phyloP scores from a whole-genome alignment of 1,139 yeast species.

The Scheffersomyces parashehatae region DNA sequence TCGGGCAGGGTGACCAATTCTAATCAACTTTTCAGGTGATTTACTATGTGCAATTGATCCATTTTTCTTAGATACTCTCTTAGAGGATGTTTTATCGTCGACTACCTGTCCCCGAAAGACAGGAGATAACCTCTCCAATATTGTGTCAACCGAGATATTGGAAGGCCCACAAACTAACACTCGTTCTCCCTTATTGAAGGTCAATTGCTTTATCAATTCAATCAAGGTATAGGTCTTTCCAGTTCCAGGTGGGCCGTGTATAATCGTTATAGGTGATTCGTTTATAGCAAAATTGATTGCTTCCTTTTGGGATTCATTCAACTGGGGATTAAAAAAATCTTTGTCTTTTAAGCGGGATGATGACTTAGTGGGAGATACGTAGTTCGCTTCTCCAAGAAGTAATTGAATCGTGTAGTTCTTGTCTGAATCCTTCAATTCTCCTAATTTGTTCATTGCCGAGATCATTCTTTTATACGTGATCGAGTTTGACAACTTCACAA shows the following conservation, averaged over 20 bases:
- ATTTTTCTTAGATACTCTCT: constrained; percentile 7
- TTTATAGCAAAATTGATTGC: constrained; percentile 43
- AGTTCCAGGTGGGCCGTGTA: constrained; percentile 55
- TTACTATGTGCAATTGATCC: constrained; percentile 2
- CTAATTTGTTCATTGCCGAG: constrained; percentile 69
- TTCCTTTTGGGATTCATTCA: constrained; percentile 68
- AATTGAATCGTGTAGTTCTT: constrained; percentile 42
- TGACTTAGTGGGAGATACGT: constrained; percentile 16
- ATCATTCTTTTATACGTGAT: constrained; percentile 79
- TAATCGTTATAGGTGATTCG: constrained; percentile 43
- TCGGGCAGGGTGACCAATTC: constrained; percentile 95
- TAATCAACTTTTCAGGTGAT: constrained; percentile 56
- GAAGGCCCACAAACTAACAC: constrained; percentile 94
- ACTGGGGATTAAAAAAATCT: constrained; percentile 46
- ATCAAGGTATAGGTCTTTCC: constrained; percentile 77
- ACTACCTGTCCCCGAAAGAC: constrained; percentile 16
- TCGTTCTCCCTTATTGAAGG: constrained; percentile 55
- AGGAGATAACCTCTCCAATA: constrained; percentile 71
- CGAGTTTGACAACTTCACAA: constrained; percentile 68
- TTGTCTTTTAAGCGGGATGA: constrained; percentile 8
- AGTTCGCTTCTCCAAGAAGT: constrained; percentile 45
- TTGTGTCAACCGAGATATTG: constrained; percentile 91
- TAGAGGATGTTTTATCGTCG: constrained; percentile 13
- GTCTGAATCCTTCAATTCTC: constrained; percentile 40
- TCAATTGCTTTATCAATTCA: constrained; percentile 79